A percentile compares a stretch with the other conserved stretches of the same genome.
Evolutionary conservation across 257 asterid genomes (phyloP).

Genomic region (Nicotiana undulata): DNA sequence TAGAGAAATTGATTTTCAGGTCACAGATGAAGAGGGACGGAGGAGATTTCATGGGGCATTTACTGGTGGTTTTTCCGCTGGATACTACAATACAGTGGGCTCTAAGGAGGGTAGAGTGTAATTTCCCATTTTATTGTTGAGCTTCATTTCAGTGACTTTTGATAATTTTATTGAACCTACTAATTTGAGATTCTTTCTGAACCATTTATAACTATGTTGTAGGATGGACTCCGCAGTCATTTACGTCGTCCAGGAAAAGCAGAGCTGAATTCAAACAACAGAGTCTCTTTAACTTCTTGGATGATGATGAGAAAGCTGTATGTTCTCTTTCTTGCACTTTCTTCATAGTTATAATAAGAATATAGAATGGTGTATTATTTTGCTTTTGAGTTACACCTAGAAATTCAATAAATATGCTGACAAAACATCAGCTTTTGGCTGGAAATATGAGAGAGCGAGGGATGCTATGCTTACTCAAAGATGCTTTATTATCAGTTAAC

Average conservation of each 20-base stretch:
- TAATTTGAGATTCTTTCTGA: not conserved
- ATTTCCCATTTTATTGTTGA: conserved; percentile 5
- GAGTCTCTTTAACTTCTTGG: conserved; percentile 59
- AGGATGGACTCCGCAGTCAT: conserved; percentile 94
- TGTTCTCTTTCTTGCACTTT: conserved; percentile 16
- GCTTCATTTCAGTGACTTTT: not conserved
- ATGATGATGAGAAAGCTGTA: conserved; percentile 94
- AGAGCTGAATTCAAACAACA: conserved; percentile 72
- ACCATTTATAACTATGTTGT: conserved; percentile 9
- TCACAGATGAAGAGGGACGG: conserved; percentile 86
- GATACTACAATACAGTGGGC: conserved; percentile 81
- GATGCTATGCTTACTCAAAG: not conserved
- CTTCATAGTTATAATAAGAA: not conserved
- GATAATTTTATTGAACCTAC: not conserved
- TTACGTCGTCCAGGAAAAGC: conserved; percentile 82
- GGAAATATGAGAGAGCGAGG: not conserved
- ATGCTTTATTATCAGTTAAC: not conserved
- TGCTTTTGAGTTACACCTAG: not conserved
- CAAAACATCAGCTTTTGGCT: not conserved
- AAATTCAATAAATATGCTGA: not conserved
- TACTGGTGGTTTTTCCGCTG: conserved; percentile 93
- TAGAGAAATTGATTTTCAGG: conserved; percentile 33
- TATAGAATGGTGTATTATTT: not conserved
- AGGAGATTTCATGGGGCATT: conserved; percentile 99
- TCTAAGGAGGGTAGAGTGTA: conserved; percentile 70